Evolutionary conservation across 129 eudicot species (phyloP).

Genomic region (Artemisia tridentata): DNA sequence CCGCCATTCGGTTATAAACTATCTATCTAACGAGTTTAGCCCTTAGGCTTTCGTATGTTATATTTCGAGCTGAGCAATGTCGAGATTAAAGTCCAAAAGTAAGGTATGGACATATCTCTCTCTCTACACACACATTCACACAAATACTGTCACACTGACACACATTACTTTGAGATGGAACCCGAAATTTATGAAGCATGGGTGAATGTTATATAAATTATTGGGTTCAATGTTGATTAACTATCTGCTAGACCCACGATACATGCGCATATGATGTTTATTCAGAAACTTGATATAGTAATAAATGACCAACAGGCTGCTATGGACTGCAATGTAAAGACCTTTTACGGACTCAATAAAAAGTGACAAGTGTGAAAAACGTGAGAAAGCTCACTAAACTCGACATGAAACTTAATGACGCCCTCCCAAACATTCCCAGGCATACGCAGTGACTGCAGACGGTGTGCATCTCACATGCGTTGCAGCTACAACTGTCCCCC

Average conservation of each 20-base stretch:
- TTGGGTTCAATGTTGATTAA: no score
- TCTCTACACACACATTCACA: slow-evolving; percentile 6
- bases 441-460: slow-evolving; percentile 76
- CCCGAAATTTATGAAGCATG: no score
- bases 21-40: no score
- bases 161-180: no score
- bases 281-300: not conserved
- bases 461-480: slow-evolving; percentile 67
- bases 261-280: not conserved
- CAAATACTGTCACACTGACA: not conserved
- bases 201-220: no score
- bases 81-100: no score
- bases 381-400: slow-evolving; percentile 75
- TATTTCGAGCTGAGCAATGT: no score
- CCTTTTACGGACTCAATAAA: slow-evolving; percentile 62
- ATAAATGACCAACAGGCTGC: slow-evolving; percentile 59
- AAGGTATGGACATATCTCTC: slow-evolving; percentile 51
- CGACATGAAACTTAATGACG: slow-evolving; percentile 91
- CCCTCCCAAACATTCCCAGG: slow-evolving; percentile 88
- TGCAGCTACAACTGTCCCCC: slow-evolving; percentile 80
- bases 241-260: no score
- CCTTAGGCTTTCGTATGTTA: no score
- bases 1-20: no score
- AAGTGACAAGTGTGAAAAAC: slow-evolving; percentile 72
- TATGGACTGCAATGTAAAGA: slow-evolving; percentile 55